These are phyloP conservation scores for Kodamaea jinghongensis DNA, from an alignment of 805 yeast species.

Conservation along the genomic window DNA sequence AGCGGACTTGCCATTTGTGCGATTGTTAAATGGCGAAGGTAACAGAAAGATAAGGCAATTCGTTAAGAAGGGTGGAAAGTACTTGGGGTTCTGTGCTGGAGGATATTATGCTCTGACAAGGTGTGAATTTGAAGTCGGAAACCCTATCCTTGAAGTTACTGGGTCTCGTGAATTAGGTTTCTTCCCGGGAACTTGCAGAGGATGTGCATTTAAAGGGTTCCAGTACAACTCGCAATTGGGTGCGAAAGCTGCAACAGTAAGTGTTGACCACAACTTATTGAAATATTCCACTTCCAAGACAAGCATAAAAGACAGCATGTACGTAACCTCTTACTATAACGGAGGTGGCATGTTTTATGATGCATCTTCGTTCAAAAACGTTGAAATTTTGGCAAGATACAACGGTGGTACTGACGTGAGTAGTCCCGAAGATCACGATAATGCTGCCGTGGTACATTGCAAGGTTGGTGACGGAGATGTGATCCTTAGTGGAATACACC, in stretches of 20 bases:
- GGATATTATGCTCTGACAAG: slow-evolving; percentile 75
- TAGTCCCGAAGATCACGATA: slow-evolving; percentile 18
- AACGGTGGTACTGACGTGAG: slow-evolving; percentile 52
- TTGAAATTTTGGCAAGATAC: slow-evolving; percentile 73
- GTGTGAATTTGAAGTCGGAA: slow-evolving; percentile 82
- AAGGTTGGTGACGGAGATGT: slow-evolving; percentile 72
- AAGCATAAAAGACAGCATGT: slow-evolving; percentile 25
- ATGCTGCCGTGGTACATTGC: slow-evolving; percentile 73
- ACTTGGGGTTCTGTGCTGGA: slow-evolving; percentile 91
- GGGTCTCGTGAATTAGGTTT: slow-evolving; percentile 82
- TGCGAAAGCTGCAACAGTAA: not conserved
- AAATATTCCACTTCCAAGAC: slow-evolving; percentile 5
- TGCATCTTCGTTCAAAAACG: slow-evolving; percentile 51
- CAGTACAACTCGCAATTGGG: slow-evolving; percentile 30
- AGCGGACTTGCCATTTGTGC: slow-evolving; percentile 85
- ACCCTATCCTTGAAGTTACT: slow-evolving; percentile 67
- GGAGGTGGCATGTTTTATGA: slow-evolving; percentile 89
- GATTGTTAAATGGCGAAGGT: slow-evolving; percentile 66
- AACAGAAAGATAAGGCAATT: slow-evolving; percentile 58
- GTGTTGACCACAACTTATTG: not conserved
- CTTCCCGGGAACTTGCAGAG: slow-evolving; percentile 80
- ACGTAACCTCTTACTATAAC: slow-evolving; percentile 53
- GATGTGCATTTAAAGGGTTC: slow-evolving; percentile 80
- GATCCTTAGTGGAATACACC: slow-evolving; percentile 80
- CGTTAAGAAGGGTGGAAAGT: slow-evolving; percentile 76